Evolutionary conservation across 805 yeast species (phyloP), one percentile per base, ranked within the genome.

Genomic region (Clavispora asparagi): DNA sequence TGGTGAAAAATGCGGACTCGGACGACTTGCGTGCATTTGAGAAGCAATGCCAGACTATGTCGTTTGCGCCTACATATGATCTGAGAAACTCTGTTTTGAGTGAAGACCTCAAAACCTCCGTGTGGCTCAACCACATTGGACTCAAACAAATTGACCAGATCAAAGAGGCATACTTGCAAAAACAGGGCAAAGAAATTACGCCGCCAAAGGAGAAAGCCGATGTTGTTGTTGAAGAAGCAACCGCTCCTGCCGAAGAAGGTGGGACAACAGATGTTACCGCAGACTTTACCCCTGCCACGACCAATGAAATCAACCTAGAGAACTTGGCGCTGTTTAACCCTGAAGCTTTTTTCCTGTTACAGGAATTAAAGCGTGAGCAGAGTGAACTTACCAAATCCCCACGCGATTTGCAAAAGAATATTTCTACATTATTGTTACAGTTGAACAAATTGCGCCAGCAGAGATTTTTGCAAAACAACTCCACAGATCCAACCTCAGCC

Each of bases 51-150:
- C 46, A 49, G 51, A 59, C 55, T 31, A 57, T 58, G 39, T 65
- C 75, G 8, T 68, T 70, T 56, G 76, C 69, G 11, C 75, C 76
- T 6, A 42, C 49, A 1, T 36, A 50, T 11, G 76, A 70, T 48
- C 68, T 67, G 60, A 58, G 59, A 35, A 66, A 62, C 17, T 49
- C 64, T 3, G 65, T 68, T 19, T 58, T 71, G 11, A 61, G 67
- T n/a, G 60, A 59, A 25, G 57, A 56, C 14, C 57, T 65, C 26
- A 67, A 64, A 45, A 59, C 59, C 19, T 60, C 62, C 35, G 60
- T 71, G 14, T 71, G 77, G 77, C 59, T 65, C 33, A 62, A 63
- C 43, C 74, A 70, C 50, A 56, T 71, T 19, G 77, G 77, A 0
- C 55, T 55, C 16, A 55, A 60, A 16, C 60, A 67, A 46, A 58